phyloP scores from a whole-genome alignment of 2,329 filamentous ascomycete species.

The Neopestalotiopsis rosae region DNA sequence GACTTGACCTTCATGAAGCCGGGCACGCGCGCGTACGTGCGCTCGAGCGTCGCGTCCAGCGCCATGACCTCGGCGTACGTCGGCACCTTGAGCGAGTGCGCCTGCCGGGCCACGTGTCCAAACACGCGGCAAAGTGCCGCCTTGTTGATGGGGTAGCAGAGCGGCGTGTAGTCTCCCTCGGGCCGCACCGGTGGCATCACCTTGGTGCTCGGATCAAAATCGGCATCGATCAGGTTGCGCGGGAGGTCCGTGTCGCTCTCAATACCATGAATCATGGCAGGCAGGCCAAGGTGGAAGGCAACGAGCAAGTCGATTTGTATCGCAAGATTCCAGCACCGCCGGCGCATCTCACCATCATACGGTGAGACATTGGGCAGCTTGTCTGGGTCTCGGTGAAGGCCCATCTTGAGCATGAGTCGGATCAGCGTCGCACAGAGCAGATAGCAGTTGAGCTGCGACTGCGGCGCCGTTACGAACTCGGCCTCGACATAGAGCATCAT shows the following conservation, averaged over 20 bases:
- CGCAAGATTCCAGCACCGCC: conserved; percentile 58
- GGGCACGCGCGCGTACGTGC: conserved; percentile 52
- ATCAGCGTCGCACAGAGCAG: conserved; percentile 55
- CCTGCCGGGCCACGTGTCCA: conserved; percentile 53
- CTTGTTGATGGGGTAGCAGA: conserved; percentile 61
- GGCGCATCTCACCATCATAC: conserved; percentile 60
- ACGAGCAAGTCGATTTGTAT: conserved; percentile 67
- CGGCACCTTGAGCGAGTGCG: conserved; percentile 54
- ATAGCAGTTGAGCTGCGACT: conserved; percentile 59
- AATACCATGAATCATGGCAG: conserved; percentile 67
- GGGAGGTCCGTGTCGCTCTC: conserved; percentile 68
- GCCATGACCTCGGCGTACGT: conserved; percentile 54
- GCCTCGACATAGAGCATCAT: conserved; percentile 58
- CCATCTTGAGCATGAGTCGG: conserved; percentile 63
- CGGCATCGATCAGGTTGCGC: conserved; percentile 68
- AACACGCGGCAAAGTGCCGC: conserved; percentile 53
- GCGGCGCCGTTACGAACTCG: conserved; percentile 57
- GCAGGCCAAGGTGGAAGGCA: conserved; percentile 71
- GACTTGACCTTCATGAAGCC: conserved; percentile 53
- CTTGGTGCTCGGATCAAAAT: conserved; percentile 62
- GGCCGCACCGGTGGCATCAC: conserved; percentile 63
- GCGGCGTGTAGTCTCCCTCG: conserved; percentile 61
- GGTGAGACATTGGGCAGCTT: conserved; percentile 55
- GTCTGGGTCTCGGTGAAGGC: conserved; percentile 60
- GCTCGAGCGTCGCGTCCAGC: conserved; percentile 51